A percentile compares a stretch with the other conserved stretches of the same genome.
Conservation (phyloP, 116 monocot species). For the Thalassia testudinum region DNA sequence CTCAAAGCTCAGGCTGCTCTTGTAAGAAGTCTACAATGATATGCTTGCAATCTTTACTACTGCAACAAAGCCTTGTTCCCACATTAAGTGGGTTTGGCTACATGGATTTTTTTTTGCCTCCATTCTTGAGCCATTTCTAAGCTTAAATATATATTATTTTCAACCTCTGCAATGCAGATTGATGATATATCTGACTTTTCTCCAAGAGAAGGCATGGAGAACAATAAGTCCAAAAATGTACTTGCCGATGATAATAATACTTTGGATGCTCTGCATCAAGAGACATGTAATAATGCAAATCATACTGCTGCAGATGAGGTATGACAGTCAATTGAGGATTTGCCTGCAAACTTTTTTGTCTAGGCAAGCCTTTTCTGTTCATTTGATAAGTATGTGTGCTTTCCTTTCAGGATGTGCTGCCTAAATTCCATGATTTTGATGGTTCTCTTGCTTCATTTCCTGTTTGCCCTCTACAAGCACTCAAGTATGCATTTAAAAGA, state of each 20-base stretch:
- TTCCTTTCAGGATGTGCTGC: conserved; percentile 32
- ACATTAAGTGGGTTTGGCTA: too few relatives aligned
- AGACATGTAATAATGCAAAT: conserved; percentile 10
- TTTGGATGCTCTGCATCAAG: conserved; percentile 11
- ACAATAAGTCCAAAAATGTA: conserved; percentile 18
- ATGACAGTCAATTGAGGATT: not conserved
- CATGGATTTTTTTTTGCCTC: not conserved
- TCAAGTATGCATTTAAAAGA: conserved; percentile 30
- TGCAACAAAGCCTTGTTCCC: not conserved
- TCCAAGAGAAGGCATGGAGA: conserved; percentile 23
- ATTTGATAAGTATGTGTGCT: not conserved
- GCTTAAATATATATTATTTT: not conserved
- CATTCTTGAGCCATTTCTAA: not conserved
- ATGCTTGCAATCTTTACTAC: not conserved
- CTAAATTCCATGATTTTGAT: conserved; percentile 49
- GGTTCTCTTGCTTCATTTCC: conserved; percentile 65
- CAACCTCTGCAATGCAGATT: conserved; percentile 22
- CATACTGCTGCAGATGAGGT: conserved; percentile 26
- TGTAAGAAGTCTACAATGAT: conserved; percentile 19
- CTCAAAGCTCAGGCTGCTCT: conserved; percentile 88
- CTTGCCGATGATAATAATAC: conserved; percentile 10
- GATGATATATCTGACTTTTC: conserved; percentile 15
- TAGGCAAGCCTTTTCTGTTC: conserved; percentile 1
- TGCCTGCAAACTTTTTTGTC: not conserved
- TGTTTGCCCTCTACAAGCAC: conserved; percentile 62